These are phyloP conservation scores for Melaleuca alternifolia DNA, from an alignment of 345 rosid species.

Conservation along the genomic window DNA sequence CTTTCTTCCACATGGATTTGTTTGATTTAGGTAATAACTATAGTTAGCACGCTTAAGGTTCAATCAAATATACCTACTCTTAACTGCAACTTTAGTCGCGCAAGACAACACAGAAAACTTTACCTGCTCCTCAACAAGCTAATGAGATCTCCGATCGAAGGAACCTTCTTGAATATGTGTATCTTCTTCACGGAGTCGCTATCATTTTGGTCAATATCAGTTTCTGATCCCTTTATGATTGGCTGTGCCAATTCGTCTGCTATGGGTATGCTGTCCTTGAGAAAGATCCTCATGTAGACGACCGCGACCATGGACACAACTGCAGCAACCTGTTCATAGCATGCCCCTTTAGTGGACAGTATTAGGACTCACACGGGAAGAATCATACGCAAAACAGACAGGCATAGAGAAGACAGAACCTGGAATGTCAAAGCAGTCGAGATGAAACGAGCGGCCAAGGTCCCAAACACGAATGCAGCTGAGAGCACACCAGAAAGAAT, in stretches of 20 bases:
- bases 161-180: constrained; percentile 31
- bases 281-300: constrained; percentile 77
- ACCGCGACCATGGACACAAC: constrained; percentile 35
- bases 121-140: constrained; percentile 54
- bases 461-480: constrained; percentile 43
- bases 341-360: not conserved
- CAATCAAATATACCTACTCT: not conserved
- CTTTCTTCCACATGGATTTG: not conserved
- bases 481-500: constrained; percentile 45
- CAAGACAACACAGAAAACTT: not conserved
- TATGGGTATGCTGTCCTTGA: constrained; percentile 31
- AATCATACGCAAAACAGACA: not conserved
- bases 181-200: constrained; percentile 1
- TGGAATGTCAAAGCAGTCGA: constrained; percentile 42
- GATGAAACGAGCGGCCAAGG: constrained; percentile 68
- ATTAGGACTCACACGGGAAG: not conserved
- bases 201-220: constrained; percentile 1
- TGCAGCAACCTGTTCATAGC: constrained; percentile 42
- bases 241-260: constrained; percentile 24
- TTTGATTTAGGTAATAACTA: not conserved
- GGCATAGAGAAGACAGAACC: constrained; percentile 17
- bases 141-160: constrained; percentile 40
- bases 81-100: not conserved
- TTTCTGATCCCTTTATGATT: constrained; percentile 22
- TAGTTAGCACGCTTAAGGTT: not conserved